Base-by-base conservation (phyloP, 805 yeast species). In the Pichia scutulata region DNA sequence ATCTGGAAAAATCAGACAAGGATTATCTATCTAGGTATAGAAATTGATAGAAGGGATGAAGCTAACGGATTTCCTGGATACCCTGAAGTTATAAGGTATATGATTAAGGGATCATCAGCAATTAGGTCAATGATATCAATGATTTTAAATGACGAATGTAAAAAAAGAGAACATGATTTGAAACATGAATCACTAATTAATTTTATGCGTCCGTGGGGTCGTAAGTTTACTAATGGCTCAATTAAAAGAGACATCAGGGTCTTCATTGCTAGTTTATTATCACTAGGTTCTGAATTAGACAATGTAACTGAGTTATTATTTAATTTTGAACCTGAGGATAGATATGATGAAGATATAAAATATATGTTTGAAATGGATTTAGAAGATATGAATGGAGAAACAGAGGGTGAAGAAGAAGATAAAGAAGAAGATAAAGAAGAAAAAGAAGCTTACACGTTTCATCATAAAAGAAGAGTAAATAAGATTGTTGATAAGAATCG, bases 1-100 rank as follows among this genome's bases (percentile, higher is more conserved):
- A 60, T 79, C 7, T 86, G 93, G 92, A 81, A 82, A 57, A 73
- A 77, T 41, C 78, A 80, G 57, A 82, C 89, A 2, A 74, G 74
- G 52, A 72, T 81, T 2, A 72, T 85, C 1, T 63, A 78, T 10
- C 64, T 80, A 8, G 87, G 88, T 0, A 64, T 85, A 7, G 86
- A 82, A 57, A 72, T 79, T 33, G 84, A 80, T 58, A 63, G 83
- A 53, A 56, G 73, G 47, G 72, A 73, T 49, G 83, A 76, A 59
- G 72, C 69, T 41, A 61, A 61, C 5, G 65, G 66, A 26, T 70
- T 63, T 44, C 64, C 66, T 2, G 68, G 67, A 8, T 68, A 67
- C 48, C 84, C 85, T 8, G 63, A 69, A 36, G 60, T 74, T 14
- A 71, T 80, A 7, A 65, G 75, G 28, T 73, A 76, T 33, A 71